Base-by-base conservation (phyloP, 148 eudicot species). In the Vaccinium corymbosum region DNA sequence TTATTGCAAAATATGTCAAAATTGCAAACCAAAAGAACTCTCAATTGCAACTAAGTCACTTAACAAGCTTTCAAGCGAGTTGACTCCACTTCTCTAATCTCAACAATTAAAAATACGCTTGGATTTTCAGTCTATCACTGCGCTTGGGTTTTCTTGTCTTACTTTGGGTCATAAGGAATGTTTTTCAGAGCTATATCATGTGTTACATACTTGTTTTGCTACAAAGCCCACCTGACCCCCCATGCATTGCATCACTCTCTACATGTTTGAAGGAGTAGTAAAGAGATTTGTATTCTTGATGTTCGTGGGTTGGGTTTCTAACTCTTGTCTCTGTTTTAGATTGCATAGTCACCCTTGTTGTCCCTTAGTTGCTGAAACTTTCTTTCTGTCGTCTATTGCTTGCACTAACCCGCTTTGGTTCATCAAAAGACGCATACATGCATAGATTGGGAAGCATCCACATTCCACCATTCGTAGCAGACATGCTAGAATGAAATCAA, bases 301-400 rank as follows among this genome's bases (percentile, higher is more conserved):
- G 29, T 75, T 48, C 50, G 10, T 74, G 53, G 77, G 78, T 46
- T 17, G 53, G 50, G 78, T 48, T 42, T 46, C 12, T 19, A 19
- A 17, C 48, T 75, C 2, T 27, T 70, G 1, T 7, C 49, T 38
- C 49, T 42, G 46, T 38, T 16, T 64, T 25, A 1, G 15, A 64
- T 22, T 14, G 19, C 5, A 3, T 19, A 75, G 17, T 48, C 78
- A 48, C 14, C 78, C 53, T 75, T 75, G 42, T 48, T 6, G 55
- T 48, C 29, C 78, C 78, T 74, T 38, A 9, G 25, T 13, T 74
- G 52, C 52, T 38, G 78, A 51, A 42, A 74, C 78, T 74, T 74
- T 74, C 22, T 75, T 20, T 20, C 4, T 7, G 52, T 74, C 27
- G 17, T 74, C 78, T 74, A 7, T 74, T 17, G 25, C 78, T 4